A percentile compares a stretch with the other conserved stretches of the same genome.
Conservation (phyloP, 495 filamentous ascomycete species). For the Gamarada debralockiae region DNA sequence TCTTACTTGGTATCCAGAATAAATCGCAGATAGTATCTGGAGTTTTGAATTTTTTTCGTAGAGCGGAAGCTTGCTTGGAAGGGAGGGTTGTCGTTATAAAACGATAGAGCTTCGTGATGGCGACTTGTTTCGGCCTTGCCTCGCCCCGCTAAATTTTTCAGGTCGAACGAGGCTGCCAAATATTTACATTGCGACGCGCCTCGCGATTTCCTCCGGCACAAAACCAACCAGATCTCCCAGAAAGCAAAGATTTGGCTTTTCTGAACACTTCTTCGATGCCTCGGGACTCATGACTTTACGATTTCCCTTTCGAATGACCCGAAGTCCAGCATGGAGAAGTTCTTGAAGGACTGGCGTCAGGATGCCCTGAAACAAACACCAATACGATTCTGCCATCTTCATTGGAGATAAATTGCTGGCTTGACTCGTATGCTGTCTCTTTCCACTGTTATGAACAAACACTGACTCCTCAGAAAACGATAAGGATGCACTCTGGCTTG, state of each 20-base stretch:
- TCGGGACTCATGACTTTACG: too few relatives aligned
- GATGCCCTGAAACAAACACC: conserved; percentile 89
- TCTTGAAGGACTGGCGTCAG: conserved; percentile 86
- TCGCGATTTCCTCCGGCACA: neutral
- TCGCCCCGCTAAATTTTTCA: neutral
- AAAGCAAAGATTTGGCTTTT: too few relatives aligned
- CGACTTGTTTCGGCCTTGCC: neutral
- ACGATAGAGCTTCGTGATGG: too few relatives aligned
- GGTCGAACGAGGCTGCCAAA: neutral
- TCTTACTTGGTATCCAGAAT: neutral
- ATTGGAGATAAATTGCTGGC: conserved; percentile 92
- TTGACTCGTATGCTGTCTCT: conserved; percentile 67
- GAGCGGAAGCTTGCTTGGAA: neutral
- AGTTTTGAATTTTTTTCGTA: neutral
- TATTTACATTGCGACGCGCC: neutral
- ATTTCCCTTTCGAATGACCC: conserved; percentile 15
- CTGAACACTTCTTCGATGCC: too few relatives aligned
- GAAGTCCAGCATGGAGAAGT: conserved; percentile 68
- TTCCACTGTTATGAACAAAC: conserved; percentile 10
- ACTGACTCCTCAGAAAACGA: conserved; percentile 62
- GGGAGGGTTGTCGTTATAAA: neutral
- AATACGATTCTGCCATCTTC: conserved; percentile 93
- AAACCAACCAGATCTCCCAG: neutral
- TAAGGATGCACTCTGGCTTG: conserved; percentile 89
- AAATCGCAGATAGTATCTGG: neutral